Base-by-base conservation (phyloP, 768 basidiomycete species). In the Gloeostereum incarnatum region DNA sequence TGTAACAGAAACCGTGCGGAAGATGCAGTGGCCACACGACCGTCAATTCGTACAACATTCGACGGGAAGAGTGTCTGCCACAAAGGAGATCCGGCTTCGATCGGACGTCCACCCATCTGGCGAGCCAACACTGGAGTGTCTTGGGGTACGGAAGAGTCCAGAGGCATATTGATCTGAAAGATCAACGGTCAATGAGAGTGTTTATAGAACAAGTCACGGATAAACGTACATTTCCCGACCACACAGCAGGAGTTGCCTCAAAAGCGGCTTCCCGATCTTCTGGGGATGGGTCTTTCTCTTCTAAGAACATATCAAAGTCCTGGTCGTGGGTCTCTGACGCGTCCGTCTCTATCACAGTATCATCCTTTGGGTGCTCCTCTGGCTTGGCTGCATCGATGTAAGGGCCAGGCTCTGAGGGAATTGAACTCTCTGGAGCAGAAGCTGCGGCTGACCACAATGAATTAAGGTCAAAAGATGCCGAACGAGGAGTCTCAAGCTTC, bases 241-340 rank as follows among this genome's bases (percentile, higher is more conserved):
- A 91, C 14, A 89, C 80, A 24, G 62, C 58, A 3, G 76, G 72
- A 17, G 69, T 47, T n/a, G 62, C 64, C 39, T 80, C 73, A 46
- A 85, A 75, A 9, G 56, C 56, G 14, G 62, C 65, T 42, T 72
- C 67, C 31, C 67, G 63, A 14, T 58, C 63, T 38, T 69, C 69
- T 11, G 65, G 40, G 26, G 46, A 49, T 11, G 48, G 44, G 1
- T 69, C 64, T 20, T 74, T 71, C 41, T 83, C 76, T 41, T 77
- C 73, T 26, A 92, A 59, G 50, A 89, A 81, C 78, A 89, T 84
- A 48, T 90, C 88, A 49, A 92, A 89, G 54, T 89, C 88, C 44
- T 78, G 73, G 57, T 89, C 88, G 38, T 78, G 76, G 7, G 78
- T 69, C 43, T 68, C 73, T 35, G 47, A 49, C 30, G 42, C 52